Percentiles rank a stretch among this genome's conserved stretches.
phyloP scores from a whole-genome alignment of 495 filamentous ascomycete genomes.

The Emericellopsis terricola region DNA sequence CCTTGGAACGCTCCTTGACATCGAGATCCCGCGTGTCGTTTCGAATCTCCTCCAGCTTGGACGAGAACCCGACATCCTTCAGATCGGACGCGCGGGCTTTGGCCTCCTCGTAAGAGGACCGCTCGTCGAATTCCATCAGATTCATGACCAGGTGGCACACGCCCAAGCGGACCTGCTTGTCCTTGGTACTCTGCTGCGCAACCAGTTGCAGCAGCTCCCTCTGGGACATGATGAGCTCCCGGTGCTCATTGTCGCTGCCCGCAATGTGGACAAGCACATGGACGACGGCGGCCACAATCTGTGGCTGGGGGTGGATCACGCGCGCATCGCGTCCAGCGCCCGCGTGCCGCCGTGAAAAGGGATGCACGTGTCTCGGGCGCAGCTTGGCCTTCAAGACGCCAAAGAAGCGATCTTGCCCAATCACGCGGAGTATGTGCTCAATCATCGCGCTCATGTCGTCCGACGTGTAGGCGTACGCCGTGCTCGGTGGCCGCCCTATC shows the following conservation, averaged over 20 bases:
- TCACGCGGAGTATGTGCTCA: conserved; percentile 55
- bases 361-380: conserved; percentile 32
- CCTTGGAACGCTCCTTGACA: conserved; percentile 67
- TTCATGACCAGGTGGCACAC: conserved; percentile 73
- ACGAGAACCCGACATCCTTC: conserved; percentile 48
- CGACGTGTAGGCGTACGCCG: conserved; percentile 19
- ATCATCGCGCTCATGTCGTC: conserved; percentile 46
- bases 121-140: conserved; percentile 62
- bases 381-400: conserved; percentile 60
- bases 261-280: conserved; percentile 75
- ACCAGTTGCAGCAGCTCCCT: conserved; percentile 42
- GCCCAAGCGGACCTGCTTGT: conserved; percentile 50
- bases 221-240: conserved; percentile 40
- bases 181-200: conserved; percentile 47
- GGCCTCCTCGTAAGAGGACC: conserved; percentile 39
- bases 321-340: conserved; percentile 14
- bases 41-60: conserved; percentile 43
- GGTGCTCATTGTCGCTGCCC: conserved; percentile 57
- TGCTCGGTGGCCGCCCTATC: conserved; percentile 36
- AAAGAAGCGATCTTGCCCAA: conserved; percentile 63
- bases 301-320: conserved; percentile 38
- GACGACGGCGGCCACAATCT: conserved; percentile 57
- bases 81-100: conserved; percentile 47
- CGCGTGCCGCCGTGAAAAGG: conserved; percentile 15
- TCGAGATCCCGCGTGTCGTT: conserved; percentile 59